Conservation (phyloP, 495 filamentous ascomycete species). For the Amniculicola lignicola region DNA sequence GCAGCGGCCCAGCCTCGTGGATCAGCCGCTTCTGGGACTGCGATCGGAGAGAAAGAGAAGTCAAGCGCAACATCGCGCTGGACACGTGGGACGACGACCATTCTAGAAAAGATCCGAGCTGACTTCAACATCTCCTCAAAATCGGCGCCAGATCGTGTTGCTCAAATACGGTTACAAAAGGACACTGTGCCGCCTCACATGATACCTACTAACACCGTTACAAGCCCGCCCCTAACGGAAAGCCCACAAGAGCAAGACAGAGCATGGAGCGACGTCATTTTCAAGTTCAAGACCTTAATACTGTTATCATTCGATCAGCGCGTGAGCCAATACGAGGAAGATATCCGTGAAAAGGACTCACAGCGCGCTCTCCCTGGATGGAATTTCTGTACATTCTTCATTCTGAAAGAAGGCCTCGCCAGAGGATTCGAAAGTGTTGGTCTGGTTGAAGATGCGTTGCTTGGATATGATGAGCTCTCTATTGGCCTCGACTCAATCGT, state of each 20-base stretch:
- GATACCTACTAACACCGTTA: constrained; percentile 33
- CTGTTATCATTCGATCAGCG: constrained; percentile 85
- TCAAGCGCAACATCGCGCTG: constrained; percentile 59
- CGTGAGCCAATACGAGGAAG: constrained; percentile 93
- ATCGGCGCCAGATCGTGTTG: constrained; percentile 69
- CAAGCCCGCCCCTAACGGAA: constrained; percentile 47
- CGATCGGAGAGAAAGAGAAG: constrained; percentile 45
- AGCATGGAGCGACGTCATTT: constrained; percentile 77
- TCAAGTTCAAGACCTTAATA: constrained; percentile 83
- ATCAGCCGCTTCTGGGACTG: constrained; percentile 41
- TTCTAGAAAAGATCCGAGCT: constrained; percentile 83
- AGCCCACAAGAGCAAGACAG: constrained; percentile 65
- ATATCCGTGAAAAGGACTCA: constrained; percentile 88
- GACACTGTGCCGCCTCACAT: constrained; percentile 40
- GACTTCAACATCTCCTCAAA: constrained; percentile 91
- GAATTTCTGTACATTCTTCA: constrained; percentile 99
- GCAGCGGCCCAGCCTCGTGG: constrained; percentile 66
- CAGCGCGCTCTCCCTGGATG: constrained; percentile 88
- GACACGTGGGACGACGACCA: constrained; percentile 68
- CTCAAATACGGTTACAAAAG: constrained; percentile 74
- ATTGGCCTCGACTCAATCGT: constrained; percentile 79
- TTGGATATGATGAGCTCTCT: constrained; percentile 87
- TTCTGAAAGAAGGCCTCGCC: constrained; percentile 91
- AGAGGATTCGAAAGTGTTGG: constrained; percentile 95
- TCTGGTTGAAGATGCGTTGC: constrained; percentile 88